Evolutionary conservation across 768 basidiomycete species (phyloP), one percentile per base, ranked within the genome.

Genomic region (Hirschioporus abietinus): DNA sequence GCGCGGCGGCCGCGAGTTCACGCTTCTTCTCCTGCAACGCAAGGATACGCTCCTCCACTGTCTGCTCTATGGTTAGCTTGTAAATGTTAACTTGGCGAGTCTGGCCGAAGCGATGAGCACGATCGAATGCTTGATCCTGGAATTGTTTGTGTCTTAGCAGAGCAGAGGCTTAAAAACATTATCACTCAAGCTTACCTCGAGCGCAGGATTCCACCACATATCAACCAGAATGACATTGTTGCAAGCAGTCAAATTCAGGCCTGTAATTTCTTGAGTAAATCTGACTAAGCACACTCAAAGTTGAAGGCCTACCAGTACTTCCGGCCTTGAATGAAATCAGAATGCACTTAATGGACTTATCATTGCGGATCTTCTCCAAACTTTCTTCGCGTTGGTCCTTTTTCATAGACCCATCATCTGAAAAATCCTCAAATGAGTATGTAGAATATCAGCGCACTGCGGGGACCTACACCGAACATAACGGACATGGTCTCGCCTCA

Each of bases 241-340:
- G 77, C 96, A 98, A 42, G 88, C 89, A 0, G 94, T 95, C 72
- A 98, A 74, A 74, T 98, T 97, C 60, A 98, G 84, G 60, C 95
- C 94, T 88, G 69, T 24, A 66, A 59, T 24, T 64, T 36, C 34
- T 66, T 60, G 64, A 58, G 27, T 12, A 8, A 67, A 30, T 30
- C 6, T 24, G 36, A 59, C 18, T 52, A 35, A 26, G 35, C 9
- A 18, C 58, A 4, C 8, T 26, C 10, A 20, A 18, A 15, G 65
- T n/a, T 35, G 26, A 36, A 66, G 42, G 52, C 62, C 63, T 36
- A 92, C 93, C 93, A n/a, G 91, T 94, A 72, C 92, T 92, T 4
- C 95, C 95, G 30, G 95, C 95, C 76, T 96, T 97, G 85, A 98
- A 96, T 0, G 95, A 97, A 69, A 99, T 95, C 69, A 99, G 78